Percentiles rank a stretch among this genome's conserved stretches.
Conservation (phyloP, 108 stramenopile genomes). For the Pseudonitzschia multistriata region DNA sequence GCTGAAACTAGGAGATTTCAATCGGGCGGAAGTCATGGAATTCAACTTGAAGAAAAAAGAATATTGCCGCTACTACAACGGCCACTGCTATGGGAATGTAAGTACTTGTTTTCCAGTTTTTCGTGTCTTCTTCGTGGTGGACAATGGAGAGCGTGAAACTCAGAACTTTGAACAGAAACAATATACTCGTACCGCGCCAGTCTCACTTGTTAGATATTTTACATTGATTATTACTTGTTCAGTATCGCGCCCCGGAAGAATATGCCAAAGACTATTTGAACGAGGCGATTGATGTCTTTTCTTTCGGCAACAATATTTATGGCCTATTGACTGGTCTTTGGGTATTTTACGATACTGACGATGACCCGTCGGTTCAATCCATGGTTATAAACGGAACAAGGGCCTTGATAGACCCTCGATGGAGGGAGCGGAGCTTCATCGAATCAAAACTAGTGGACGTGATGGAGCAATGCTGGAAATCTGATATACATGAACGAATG, state of each 20-base stretch:
- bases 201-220: neutral
- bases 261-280: constrained; percentile 43
- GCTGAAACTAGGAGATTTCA: constrained; percentile 79
- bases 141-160: constrained; percentile 31
- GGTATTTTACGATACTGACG: constrained; percentile 63
- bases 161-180: too few species aligned
- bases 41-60: constrained; percentile 47
- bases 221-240: neutral
- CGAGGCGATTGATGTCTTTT: constrained; percentile 77
- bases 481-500: constrained; percentile 59
- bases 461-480: constrained; percentile 70
- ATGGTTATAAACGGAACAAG: constrained; percentile 49
- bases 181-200: neutral
- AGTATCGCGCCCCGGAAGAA: constrained; percentile 70
- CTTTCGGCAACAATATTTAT: constrained; percentile 74
- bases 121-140: constrained; percentile 13
- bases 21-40: constrained; percentile 62
- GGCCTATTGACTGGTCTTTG: constrained; percentile 62
- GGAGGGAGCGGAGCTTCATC: constrained; percentile 53
- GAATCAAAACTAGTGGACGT: constrained; percentile 66
- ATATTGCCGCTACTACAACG: constrained; percentile 75
- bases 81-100: constrained; percentile 50
- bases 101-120: constrained; percentile 13
- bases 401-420: constrained; percentile 64
- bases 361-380: constrained; percentile 51